A percentile compares a stretch with the other conserved stretches of the same genome.
phyloP scores from a whole-genome alignment of 768 basidiomycete species.

The Boletus rufocinnamomeus region DNA sequence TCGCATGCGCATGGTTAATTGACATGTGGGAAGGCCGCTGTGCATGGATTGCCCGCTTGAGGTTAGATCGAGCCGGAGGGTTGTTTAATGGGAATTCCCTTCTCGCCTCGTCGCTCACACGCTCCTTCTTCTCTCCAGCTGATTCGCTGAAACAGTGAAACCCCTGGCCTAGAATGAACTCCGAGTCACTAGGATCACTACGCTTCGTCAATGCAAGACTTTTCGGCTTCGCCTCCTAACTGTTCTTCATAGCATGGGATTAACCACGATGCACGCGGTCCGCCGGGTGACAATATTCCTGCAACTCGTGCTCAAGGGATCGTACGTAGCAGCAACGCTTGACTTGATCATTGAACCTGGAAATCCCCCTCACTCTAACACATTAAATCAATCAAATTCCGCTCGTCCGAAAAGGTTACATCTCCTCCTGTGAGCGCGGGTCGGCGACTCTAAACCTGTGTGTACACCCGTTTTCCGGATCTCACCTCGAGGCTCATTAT shows the following conservation, averaged over 20 bases:
- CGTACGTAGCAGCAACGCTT: conserved; percentile 8
- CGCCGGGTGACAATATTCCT: conserved; percentile 16
- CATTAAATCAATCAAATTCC: background rate
- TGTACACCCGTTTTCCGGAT: background rate
- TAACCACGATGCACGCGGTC: conserved; percentile 30
- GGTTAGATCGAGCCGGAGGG: conserved; percentile 11
- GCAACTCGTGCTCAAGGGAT: conserved; percentile 12
- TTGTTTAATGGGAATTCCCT: background rate
- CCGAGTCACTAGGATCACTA: conserved; percentile 18
- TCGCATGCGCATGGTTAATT: conserved; percentile 5
- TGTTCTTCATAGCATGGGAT: conserved; percentile 15
- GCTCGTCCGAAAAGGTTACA: background rate
- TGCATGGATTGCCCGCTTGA: conserved; percentile 9
- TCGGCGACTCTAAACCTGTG: background rate
- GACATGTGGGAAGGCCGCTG: conserved; percentile 15
- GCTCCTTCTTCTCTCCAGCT: conserved; percentile 11
- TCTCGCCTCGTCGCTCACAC: conserved; percentile 32
- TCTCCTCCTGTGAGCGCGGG: background rate
- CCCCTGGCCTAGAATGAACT: conserved; percentile 16
- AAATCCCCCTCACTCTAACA: conserved; percentile 1
- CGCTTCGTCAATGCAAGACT: conserved; percentile 1
- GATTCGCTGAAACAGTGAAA: conserved; percentile 8
- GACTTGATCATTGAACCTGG: conserved; percentile 7
- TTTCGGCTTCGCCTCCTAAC: conserved; percentile 5
- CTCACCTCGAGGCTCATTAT: background rate